Percentiles rank a stretch among this genome's conserved stretches.
These are phyloP conservation scores for Lachnellula cervina DNA, from an alignment of 2,329 filamentous ascomycete genomes.

Conservation along the genomic window DNA sequence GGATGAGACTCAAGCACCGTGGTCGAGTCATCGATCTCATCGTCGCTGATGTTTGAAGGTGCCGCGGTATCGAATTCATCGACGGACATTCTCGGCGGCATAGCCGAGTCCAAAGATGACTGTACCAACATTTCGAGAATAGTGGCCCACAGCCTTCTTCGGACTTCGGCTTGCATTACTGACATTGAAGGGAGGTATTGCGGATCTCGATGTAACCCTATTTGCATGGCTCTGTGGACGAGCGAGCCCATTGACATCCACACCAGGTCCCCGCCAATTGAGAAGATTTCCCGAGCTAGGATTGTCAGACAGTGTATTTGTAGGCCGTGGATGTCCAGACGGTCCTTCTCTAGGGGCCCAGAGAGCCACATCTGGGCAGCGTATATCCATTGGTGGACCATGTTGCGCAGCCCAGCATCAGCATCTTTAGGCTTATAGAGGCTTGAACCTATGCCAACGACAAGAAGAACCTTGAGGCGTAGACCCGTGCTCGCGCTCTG, in stretches of 20 bases:
- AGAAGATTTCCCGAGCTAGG: conserved; percentile 39
- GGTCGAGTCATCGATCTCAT: conserved; percentile 39
- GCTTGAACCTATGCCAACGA: conserved; percentile 38
- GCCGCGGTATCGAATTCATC: conserved; percentile 46
- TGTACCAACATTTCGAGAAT: conserved; percentile 44
- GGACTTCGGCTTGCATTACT: conserved; percentile 32
- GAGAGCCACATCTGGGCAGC: conserved; percentile 39
- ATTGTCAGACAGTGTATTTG: conserved; percentile 39
- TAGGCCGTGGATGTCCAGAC: conserved; percentile 32
- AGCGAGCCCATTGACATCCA: conserved; percentile 41
- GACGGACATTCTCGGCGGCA: conserved; percentile 38
- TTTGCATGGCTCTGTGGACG: conserved; percentile 40
- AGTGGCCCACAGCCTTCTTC: conserved; percentile 42
- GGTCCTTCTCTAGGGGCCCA: conserved; percentile 37
- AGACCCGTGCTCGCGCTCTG: conserved; percentile 20
- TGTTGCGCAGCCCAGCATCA: conserved; percentile 25
- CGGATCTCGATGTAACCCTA: conserved; percentile 42
- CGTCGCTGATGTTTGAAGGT: conserved; percentile 47
- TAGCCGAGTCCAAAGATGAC: conserved; percentile 41
- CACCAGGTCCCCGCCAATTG: conserved; percentile 37
- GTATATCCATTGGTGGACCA: conserved; percentile 37
- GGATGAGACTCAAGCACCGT: conserved; percentile 10
- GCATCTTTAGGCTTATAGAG: conserved; percentile 25
- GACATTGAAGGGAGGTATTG: conserved; percentile 34
- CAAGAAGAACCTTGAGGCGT: conserved; percentile 37